Percentiles rank a stretch among this genome's conserved stretches.
These are phyloP conservation scores for Phaeotremella fagi DNA, from an alignment of 768 basidiomycete genomes.

Conservation along the genomic window DNA sequence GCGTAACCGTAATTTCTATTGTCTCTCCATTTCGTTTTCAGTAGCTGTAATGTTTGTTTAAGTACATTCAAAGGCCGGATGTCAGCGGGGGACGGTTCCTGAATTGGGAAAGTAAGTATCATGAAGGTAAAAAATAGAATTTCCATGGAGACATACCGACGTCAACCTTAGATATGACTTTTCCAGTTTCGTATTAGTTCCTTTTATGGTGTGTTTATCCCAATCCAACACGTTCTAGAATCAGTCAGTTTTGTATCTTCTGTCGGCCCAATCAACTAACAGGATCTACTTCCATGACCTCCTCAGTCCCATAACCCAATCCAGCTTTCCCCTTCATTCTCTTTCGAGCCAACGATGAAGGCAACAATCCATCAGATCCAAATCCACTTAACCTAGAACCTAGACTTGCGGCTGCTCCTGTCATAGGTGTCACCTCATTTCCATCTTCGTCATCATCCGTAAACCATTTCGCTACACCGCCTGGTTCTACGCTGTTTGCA, in stretches of 20 bases:
- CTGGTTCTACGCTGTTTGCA: conserved; percentile 48
- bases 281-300: conserved; percentile 46
- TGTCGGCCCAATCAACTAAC: conserved; percentile 22
- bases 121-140: conserved; percentile 39
- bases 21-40: conserved; percentile 83
- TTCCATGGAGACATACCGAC: conserved; percentile 54
- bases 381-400: conserved; percentile 8
- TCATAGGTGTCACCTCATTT: too few species aligned
- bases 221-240: conserved; percentile 88
- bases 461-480: conserved; percentile 24
- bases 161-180: conserved; percentile 95
- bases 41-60: conserved; percentile 73
- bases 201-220: conserved; percentile 93
- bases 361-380: conserved; percentile 25
- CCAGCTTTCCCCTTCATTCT: conserved; percentile 36
- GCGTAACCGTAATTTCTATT: conserved; percentile 69
- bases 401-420: not conserved
- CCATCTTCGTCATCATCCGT: conserved; percentile 19
- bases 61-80: conserved; percentile 84
- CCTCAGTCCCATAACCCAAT: conserved; percentile 37
- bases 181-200: conserved; percentile 80
- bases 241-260: conserved; percentile 4
- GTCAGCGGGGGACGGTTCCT: conserved; percentile 92
- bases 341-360: conserved; percentile 32
- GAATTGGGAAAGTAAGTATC: not conserved